These are phyloP conservation scores for Gomphus sp. DNA, from an alignment of 1,284 basidiomycete species.

Conservation along the genomic window DNA sequence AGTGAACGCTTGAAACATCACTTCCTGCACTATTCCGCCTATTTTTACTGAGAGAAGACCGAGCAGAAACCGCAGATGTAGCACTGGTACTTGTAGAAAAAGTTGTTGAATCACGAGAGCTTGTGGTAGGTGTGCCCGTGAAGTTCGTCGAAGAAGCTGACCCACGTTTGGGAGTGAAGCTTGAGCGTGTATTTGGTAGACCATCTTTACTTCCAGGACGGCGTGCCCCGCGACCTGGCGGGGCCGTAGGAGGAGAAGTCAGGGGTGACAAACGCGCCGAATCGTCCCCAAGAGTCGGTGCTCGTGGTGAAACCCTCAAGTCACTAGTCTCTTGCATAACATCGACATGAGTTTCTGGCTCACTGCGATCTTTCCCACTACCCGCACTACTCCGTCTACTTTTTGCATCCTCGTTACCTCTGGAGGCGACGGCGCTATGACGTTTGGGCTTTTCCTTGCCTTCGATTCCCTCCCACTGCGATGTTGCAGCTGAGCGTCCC, in stretches of 20 bases:
- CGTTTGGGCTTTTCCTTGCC: slow-evolving; percentile 24
- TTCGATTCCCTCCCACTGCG: slow-evolving; percentile 60
- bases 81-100: slow-evolving; percentile 67
- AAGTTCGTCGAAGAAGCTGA: slow-evolving; percentile 85
- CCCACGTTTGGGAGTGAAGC: slow-evolving; percentile 74
- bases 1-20: slow-evolving; percentile 70
- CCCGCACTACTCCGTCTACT: slow-evolving; percentile 10
- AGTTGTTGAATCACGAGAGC: slow-evolving; percentile 76
- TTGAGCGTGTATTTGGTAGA: slow-evolving; percentile 41
- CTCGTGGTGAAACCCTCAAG: slow-evolving; percentile 9
- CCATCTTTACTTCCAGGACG: slow-evolving; percentile 14
- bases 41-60: slow-evolving; percentile 51
- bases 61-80: slow-evolving; percentile 57
- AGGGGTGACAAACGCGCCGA: neutral
- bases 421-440: slow-evolving; percentile 8
- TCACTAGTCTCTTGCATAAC: neutral
- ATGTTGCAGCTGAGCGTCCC: slow-evolving; percentile 35
- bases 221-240: neutral
- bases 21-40: slow-evolving; percentile 80
- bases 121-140: slow-evolving; percentile 62
- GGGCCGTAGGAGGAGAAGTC: neutral
- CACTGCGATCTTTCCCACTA: slow-evolving; percentile 5
- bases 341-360: neutral
- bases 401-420: slow-evolving; percentile 9
- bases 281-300: slow-evolving; percentile 12